Evolutionary conservation across 331 rosid genomes (phyloP).

Genomic region (Cydonia oblonga): DNA sequence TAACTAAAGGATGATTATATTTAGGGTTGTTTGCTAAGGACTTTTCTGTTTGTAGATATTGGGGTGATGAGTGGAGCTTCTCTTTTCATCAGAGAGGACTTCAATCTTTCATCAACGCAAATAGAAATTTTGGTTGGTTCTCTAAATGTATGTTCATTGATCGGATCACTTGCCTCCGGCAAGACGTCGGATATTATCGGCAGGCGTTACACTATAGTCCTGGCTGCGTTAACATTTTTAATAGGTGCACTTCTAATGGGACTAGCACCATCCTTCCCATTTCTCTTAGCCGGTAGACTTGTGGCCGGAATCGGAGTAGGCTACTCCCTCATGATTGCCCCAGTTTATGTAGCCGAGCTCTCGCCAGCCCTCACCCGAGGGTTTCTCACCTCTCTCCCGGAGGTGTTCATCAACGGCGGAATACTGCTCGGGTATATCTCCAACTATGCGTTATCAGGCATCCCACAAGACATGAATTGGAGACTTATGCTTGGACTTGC

Average conservation of each 20-base stretch:
- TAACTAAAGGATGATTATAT: no score
- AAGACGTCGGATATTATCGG: constrained; percentile 63
- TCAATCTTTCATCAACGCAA: constrained; percentile 37
- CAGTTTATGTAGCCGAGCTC: constrained; percentile 71
- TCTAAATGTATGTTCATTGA: constrained; percentile 55
- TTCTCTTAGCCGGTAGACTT: constrained; percentile 52
- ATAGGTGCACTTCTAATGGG: constrained; percentile 73
- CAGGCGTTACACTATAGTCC: constrained; percentile 35
- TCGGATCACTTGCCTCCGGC: constrained; percentile 68
- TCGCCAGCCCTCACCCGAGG: constrained; percentile 66
- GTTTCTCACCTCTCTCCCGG: constrained; percentile 75
- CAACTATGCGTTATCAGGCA: constrained; percentile 51
- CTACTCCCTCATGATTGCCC: constrained; percentile 65
- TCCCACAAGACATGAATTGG: constrained; percentile 50
- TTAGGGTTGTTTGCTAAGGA: neutral
- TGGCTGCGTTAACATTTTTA: constrained; percentile 58
- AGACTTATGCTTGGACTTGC: constrained; percentile 81
- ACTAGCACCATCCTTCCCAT: constrained; percentile 49
- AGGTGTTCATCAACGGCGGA: constrained; percentile 70
- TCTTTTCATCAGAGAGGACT: constrained; percentile 41
- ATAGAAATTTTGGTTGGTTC: constrained; percentile 65
- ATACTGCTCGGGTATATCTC: constrained; percentile 64
- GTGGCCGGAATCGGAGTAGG: constrained; percentile 85
- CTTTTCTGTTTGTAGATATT: constrained; percentile 36
- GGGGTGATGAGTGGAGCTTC: constrained; percentile 92